Evolutionary conservation across 129 eudicot species (phyloP), one percentile per base, ranked within the genome.

Genomic region (Silybum marianum): DNA sequence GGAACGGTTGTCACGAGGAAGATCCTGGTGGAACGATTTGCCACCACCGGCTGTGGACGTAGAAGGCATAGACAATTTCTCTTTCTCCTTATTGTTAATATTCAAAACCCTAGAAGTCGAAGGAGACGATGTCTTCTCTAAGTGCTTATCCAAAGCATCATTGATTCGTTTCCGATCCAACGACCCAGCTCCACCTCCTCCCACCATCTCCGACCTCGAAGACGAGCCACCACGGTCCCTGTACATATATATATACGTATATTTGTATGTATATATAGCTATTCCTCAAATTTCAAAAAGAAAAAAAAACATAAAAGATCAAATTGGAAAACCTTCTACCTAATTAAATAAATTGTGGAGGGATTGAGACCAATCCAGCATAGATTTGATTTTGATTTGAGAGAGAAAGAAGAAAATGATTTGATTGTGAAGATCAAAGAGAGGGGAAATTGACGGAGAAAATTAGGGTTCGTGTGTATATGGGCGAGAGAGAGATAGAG

Each of bases 101-200:
- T 67, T 81, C 60, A 84, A 80, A 71, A 80, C 83, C 83, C 91
- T 87, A 30, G 98, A 90, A 71, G 89, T 88, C 2, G 95, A 91
- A n/a, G 97, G 90, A 21, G 77, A 75, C 7, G 95, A 87, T 7
- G 90, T 78, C 70, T 88, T 87, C 83, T 90, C 94, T 72, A 90
- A 78, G 83, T 91, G 92, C 84, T 94, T 94, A 86, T 91, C 97
- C 40, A 94, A 69, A 76, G 91, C 93, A 69, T 91, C 98, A 69
- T 89, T 88, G 77, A 91, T 90, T 75, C 95, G 80, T 87, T 92
- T 94, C 85, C 94, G 96, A 94, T 94, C 97, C 76, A 90, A 60
- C 70, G 84, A 25, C 28, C 87, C 90, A 8, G 74, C 25, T 72
- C 79, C 79, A 21, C 81, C 87, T 67, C 80, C 74, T 67, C 92